Evolutionary conservation across 202 grass and related monocot species (phyloP).

Genomic region (Carex sylvatica): DNA sequence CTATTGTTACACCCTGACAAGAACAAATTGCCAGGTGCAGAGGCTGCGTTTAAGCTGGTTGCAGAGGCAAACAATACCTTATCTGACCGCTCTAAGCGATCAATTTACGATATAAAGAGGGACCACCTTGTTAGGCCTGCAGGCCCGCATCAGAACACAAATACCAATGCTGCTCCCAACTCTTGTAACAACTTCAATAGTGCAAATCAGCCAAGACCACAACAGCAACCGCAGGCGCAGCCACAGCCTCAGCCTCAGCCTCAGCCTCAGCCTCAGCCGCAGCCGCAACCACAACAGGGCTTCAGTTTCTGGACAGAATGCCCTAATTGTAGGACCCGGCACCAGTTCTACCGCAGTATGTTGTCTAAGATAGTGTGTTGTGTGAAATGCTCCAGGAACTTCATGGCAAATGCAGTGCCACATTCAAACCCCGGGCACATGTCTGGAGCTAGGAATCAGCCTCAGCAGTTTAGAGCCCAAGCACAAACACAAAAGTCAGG

Average conservation of each 20-base stretch:
- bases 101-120: slow-evolving; percentile 71
- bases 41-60: slow-evolving; percentile 82
- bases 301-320: slow-evolving; percentile 76
- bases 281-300: slow-evolving; percentile 22
- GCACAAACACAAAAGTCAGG: slow-evolving; percentile 36
- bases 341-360: slow-evolving; percentile 56
- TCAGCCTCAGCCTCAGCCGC: slow-evolving; percentile 7
- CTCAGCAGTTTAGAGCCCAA: slow-evolving; percentile 32
- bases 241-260: slow-evolving; percentile 22
- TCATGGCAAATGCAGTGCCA: slow-evolving; percentile 43
- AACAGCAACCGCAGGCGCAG: slow-evolving; percentile 17
- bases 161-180: slow-evolving; percentile 14
- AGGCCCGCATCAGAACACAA: slow-evolving; percentile 36
- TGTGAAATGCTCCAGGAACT: slow-evolving; percentile 60
- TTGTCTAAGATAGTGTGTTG: slow-evolving; percentile 58
- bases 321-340: slow-evolving; percentile 60
- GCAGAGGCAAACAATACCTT: slow-evolving; percentile 71
- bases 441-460: slow-evolving; percentile 35
- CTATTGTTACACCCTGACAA: slow-evolving; percentile 85
- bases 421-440: slow-evolving; percentile 35
- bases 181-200: slow-evolving; percentile 47
- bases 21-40: slow-evolving; percentile 81
- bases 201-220: slow-evolving; percentile 29
- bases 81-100: slow-evolving; percentile 59
- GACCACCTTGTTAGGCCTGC: slow-evolving; percentile 20